phyloP scores from a whole-genome alignment of 2,329 filamentous ascomycete species.

The Fusarium tanahbumbuense region DNA sequence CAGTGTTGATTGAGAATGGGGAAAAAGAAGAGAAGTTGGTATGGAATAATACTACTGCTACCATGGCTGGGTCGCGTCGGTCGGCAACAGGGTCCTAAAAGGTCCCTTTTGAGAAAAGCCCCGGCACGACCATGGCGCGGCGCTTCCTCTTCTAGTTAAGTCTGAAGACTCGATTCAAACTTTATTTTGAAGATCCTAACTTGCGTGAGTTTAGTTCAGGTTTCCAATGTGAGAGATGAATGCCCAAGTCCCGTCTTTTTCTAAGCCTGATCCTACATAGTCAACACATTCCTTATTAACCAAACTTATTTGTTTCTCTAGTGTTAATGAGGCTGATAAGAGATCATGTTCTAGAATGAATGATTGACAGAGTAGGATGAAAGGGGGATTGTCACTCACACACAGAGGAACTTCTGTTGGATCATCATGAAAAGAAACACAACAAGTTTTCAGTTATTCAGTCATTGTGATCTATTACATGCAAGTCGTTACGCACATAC shows the following conservation, averaged over 20 bases:
- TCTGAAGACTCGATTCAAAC: constrained; percentile 32
- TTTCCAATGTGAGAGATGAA: constrained; percentile 15
- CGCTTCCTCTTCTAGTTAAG: constrained; percentile 37
- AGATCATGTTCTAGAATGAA: not conserved
- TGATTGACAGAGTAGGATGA: not conserved
- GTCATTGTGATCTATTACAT: not conserved
- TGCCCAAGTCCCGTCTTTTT: constrained; percentile 12
- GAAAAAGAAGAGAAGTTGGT: not conserved
- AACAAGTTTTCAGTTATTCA: not conserved
- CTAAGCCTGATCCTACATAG: not conserved
- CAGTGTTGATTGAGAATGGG: not conserved
- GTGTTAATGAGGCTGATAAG: not conserved
- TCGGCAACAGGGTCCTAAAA: constrained; percentile 8
- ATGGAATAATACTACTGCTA: not conserved
- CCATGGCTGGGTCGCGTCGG: not conserved
- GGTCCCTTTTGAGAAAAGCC: constrained; percentile 22
- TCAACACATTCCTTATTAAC: not conserved
- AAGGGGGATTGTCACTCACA: too few relatives aligned
- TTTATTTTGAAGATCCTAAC: constrained; percentile 32
- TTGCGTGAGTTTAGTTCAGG: constrained; percentile 13
- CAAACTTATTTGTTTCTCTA: too few relatives aligned
- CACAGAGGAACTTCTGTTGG: not conserved
- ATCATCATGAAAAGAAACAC: not conserved
- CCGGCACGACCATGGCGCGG: constrained; percentile 38
- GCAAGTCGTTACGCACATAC: not conserved